phyloP scores from a whole-genome alignment of 176 grass and related monocot species.

The Carex parvula region DNA sequence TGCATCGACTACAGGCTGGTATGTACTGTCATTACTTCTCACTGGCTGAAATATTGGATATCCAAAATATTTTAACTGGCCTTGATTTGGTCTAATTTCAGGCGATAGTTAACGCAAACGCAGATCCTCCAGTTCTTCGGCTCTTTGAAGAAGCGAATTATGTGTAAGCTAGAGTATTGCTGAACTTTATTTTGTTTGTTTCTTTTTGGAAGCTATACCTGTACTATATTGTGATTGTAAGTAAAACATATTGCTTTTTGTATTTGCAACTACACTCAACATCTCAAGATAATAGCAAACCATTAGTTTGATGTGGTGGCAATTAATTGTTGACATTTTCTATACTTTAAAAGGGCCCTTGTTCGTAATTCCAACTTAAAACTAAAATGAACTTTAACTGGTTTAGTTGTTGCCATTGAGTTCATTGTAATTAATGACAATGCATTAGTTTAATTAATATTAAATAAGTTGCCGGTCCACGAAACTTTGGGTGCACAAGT shows the following conservation, averaged over 20 bases:
- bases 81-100: conserved; percentile 43
- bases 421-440: not conserved
- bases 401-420: not conserved
- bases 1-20: not conserved
- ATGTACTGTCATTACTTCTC: not conserved
- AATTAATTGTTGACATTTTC: not conserved
- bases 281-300: not conserved
- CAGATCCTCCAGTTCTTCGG: conserved; percentile 83
- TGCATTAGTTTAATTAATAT: not conserved
- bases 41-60: not conserved
- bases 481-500: not conserved
- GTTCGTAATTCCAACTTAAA: not conserved
- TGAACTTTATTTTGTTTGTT: not conserved
- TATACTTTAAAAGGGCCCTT: not conserved
- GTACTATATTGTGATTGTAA: not conserved
- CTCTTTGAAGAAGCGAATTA: conserved; percentile 74
- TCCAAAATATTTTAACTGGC: conserved; percentile 2
- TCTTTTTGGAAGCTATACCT: not conserved
- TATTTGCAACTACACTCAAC: not conserved
- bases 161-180: conserved; percentile 42
- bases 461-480: not conserved
- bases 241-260: not conserved
- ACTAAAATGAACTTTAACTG: not conserved
- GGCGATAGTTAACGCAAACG: conserved; percentile 79
- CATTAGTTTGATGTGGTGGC: not conserved